Conservation (phyloP, 225 moss, liverwort and hornwort species). For the Anthoceros angustus region DNA sequence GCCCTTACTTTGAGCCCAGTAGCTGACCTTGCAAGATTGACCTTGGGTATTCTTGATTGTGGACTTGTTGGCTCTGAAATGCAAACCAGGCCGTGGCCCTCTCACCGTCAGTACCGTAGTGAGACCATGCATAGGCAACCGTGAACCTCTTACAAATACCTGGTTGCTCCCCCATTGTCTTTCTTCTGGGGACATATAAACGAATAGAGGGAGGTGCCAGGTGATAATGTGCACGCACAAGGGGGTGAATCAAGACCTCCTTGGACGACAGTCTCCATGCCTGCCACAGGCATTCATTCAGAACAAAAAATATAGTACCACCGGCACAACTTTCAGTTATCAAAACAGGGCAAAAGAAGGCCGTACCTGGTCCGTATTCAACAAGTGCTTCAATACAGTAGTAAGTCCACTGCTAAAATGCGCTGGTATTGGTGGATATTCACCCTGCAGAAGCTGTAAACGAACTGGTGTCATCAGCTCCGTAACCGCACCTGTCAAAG, state of each 20-base stretch:
- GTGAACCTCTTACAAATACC: constrained; percentile 4
- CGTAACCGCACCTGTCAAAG: not conserved
- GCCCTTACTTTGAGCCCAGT: constrained; percentile 1
- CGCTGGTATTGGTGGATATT: constrained; percentile 18
- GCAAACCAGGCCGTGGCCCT: not conserved
- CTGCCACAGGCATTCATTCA: constrained; percentile 6
- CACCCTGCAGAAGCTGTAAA: constrained; percentile 18
- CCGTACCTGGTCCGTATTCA: constrained; percentile 22
- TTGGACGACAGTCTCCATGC: constrained; percentile 15
- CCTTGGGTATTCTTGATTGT: not conserved
- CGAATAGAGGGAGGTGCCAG: constrained; percentile 14
- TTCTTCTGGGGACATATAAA: constrained; percentile 10
- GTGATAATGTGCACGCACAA: constrained; percentile 17
- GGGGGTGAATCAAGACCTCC: constrained; percentile 17
- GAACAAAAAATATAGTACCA: not conserved
- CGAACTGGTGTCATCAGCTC: not conserved
- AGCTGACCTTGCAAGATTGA: not conserved
- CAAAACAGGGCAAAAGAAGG: not conserved
- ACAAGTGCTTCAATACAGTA: constrained; percentile 17
- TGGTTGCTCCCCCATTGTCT: constrained; percentile 2
- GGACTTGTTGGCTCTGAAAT: not conserved
- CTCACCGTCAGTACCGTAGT: not conserved
- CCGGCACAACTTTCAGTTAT: not conserved
- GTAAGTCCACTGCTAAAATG: constrained; percentile 14
- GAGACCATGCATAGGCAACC: not conserved